These are phyloP conservation scores for Eucalyptus cladocalyx DNA, from an alignment of 345 rosid genomes.

Conservation along the genomic window DNA sequence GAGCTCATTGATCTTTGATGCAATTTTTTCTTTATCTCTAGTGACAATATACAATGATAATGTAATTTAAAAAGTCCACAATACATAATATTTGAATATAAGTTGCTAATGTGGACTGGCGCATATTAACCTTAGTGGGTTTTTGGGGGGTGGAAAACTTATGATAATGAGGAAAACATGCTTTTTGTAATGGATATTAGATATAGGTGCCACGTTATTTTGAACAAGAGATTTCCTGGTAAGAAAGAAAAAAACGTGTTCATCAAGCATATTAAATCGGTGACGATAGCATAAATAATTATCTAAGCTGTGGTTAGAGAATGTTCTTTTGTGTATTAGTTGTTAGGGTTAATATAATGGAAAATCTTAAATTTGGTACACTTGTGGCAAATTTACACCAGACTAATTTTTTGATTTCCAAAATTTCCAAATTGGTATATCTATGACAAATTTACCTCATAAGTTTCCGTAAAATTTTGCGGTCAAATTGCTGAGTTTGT, in stretches of 20 bases:
- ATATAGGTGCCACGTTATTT: background rate
- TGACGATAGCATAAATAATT: background rate
- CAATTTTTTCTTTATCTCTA: background rate
- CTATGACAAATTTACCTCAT: too few species aligned
- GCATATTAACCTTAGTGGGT: background rate
- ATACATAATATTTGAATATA: background rate
- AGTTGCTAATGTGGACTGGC: background rate
- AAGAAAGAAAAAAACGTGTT: background rate
- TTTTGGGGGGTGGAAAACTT: background rate
- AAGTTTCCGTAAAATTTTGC: too few species aligned
- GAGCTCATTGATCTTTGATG: background rate
- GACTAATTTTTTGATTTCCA: too few species aligned
- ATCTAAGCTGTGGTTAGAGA: background rate
- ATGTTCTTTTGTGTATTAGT: background rate
- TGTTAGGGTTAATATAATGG: background rate
- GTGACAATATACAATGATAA: background rate
- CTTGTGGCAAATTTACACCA: too few species aligned
- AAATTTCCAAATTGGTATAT: too few species aligned
- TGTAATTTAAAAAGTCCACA: background rate
- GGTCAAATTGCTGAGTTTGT: too few species aligned
- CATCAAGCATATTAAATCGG: background rate
- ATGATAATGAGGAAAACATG: background rate
- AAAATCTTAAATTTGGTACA: too few species aligned
- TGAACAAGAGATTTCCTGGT: background rate
- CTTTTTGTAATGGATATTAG: background rate